phyloP scores from a whole-genome alignment of 2,329 filamentous ascomycete species.

The Dactylellina leptospora region DNA sequence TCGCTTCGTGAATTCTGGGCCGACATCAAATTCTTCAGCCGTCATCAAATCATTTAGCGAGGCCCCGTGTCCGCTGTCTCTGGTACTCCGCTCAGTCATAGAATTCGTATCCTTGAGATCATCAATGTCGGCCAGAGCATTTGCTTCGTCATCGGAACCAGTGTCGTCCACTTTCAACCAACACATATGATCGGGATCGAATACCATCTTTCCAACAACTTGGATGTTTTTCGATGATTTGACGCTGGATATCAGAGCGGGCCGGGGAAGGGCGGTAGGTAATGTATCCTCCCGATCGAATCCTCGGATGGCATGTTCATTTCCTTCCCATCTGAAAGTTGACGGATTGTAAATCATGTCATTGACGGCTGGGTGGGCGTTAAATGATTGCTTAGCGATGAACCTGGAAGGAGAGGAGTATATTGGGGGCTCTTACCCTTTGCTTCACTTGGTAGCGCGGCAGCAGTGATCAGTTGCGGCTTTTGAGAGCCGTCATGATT shows the following conservation, averaged over 20 bases:
- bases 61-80: slow-evolving; percentile 61
- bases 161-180: slow-evolving; percentile 81
- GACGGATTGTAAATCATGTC: slow-evolving; percentile 95
- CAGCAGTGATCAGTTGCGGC: slow-evolving; percentile 87
- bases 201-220: slow-evolving; percentile 97
- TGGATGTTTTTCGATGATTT: slow-evolving; percentile 81
- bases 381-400: no score
- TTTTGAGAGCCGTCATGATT: slow-evolving; percentile 66
- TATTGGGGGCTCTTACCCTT: slow-evolving; percentile 85
- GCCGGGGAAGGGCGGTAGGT: slow-evolving; percentile 66
- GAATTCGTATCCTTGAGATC: slow-evolving; percentile 74
- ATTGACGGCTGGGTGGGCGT: slow-evolving; percentile 78
- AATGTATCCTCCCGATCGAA: slow-evolving; percentile 74
- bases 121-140: slow-evolving; percentile 72
- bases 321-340: slow-evolving; percentile 92
- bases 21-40: slow-evolving; percentile 96
- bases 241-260: slow-evolving; percentile 91
- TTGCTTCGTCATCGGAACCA: slow-evolving; percentile 65
- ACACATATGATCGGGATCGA: slow-evolving; percentile 95
- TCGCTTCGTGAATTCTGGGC: slow-evolving; percentile 87
- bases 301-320: slow-evolving; percentile 81
- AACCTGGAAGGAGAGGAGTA: no score
- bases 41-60: slow-evolving; percentile 78
- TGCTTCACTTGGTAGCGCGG: slow-evolving; percentile 76
- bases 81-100: slow-evolving; percentile 64